phyloP scores from a whole-genome alignment of 345 rosid genomes.

The Noccaea bulbosa region DNA sequence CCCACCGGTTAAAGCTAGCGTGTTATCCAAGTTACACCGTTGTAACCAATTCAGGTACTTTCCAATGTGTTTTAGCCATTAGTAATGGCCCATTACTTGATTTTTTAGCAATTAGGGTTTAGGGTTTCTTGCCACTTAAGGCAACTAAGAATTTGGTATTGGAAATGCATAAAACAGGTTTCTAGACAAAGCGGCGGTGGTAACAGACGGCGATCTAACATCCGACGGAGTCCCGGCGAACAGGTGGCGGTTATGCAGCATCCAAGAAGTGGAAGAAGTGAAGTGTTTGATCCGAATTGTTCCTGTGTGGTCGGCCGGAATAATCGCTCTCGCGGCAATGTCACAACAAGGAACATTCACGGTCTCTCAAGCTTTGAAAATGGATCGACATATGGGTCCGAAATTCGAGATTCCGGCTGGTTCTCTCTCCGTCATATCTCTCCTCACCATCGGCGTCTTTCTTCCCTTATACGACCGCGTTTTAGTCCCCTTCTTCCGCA shows the following conservation, averaged over 20 bases:
- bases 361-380: conserved; percentile 76
- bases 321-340: conserved; percentile 66
- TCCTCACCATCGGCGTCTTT: conserved; percentile 56
- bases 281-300: conserved; percentile 59
- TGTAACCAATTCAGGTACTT: conserved; percentile 68
- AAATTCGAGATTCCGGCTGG: conserved; percentile 77
- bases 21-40: conserved; percentile 56
- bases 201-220: conserved; percentile 55
- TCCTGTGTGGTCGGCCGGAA: conserved; percentile 69
- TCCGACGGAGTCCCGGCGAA: conserved; percentile 49
- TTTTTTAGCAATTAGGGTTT: too few relatives aligned
- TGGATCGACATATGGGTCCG: conserved; percentile 66
- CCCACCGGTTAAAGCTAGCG: conserved; percentile 44
- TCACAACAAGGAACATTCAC: conserved; percentile 83
- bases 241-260: conserved; percentile 61
- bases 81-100: too few relatives aligned
- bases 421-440: conserved; percentile 84
- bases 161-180: conserved; percentile 43
- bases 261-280: conserved; percentile 72
- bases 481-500: conserved; percentile 53
- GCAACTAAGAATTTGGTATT: too few relatives aligned
- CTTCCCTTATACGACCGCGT: conserved; percentile 69
- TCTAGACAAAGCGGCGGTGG: conserved; percentile 70
- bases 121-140: too few relatives aligned
- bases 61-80: too few relatives aligned